These are phyloP conservation scores for Aaosphaeria arxii DNA, from an alignment of 2,329 filamentous ascomycete genomes.

Conservation along the genomic window DNA sequence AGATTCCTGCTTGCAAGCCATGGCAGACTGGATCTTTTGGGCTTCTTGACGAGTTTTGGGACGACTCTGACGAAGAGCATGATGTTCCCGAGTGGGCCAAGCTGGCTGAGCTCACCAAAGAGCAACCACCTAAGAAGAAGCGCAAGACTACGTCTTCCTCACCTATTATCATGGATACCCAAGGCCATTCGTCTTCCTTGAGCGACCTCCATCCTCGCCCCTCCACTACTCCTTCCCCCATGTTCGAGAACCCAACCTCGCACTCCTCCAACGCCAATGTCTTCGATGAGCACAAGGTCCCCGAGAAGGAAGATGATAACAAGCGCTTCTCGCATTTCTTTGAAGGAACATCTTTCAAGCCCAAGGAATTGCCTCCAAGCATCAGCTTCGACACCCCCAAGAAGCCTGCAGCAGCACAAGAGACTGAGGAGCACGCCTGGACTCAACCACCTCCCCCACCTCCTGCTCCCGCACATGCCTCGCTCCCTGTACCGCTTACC, in stretches of 20 bases:
- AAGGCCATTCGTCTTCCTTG: conserved; percentile 6
- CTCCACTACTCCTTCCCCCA: conserved; percentile 26
- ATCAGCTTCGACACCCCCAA: not conserved
- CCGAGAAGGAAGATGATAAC: no score
- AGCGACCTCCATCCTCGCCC: conserved; percentile 28
- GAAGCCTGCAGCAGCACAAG: conserved; percentile 6
- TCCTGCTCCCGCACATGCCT: conserved; percentile 32
- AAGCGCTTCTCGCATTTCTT: no score
- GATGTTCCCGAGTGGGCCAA: conserved; percentile 29
- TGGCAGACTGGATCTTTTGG: conserved; percentile 30
- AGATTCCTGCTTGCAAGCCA: conserved; percentile 27
- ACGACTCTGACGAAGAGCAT: conserved; percentile 18
- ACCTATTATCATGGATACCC: not conserved
- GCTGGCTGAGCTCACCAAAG: conserved; percentile 24
- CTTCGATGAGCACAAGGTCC: conserved; percentile 17
- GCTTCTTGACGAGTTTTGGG: conserved; percentile 18
- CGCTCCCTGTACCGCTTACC: conserved; percentile 17
- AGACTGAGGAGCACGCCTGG: conserved; percentile 13
- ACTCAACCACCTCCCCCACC: conserved; percentile 34
- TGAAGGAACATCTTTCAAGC: no score
- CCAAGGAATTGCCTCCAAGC: conserved; percentile 1
- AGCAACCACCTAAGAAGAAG: conserved; percentile 17
- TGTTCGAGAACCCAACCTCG: conserved; percentile 19
- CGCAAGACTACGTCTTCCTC: conserved; percentile 13
- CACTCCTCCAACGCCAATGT: conserved; percentile 24